Conservation (phyloP, 495 filamentous ascomycete species). For the Podospora conica region DNA sequence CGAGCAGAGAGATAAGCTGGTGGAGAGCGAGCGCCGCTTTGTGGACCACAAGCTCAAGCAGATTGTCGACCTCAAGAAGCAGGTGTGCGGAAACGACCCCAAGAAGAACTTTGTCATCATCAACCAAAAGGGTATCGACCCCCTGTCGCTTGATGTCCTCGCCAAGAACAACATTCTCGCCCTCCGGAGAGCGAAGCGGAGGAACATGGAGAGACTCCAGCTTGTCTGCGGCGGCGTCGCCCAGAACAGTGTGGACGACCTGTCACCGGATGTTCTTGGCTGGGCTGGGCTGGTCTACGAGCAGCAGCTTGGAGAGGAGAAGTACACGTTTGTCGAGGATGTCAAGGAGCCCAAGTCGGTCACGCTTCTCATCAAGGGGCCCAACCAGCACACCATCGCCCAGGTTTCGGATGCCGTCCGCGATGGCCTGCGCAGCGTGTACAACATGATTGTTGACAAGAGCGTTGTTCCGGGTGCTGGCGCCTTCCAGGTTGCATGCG, state of each 20-base stretch:
- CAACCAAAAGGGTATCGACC: constrained; percentile 99
- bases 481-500: constrained; percentile 93
- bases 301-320: constrained; percentile 96
- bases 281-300: constrained; percentile 98
- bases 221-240: constrained; percentile 85
- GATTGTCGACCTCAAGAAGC: constrained; percentile 97
- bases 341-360: constrained; percentile 98
- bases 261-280: constrained; percentile 81
- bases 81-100: constrained; percentile 88
- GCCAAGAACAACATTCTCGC: constrained; percentile 98
- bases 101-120: constrained; percentile 97
- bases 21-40: constrained; percentile 92
- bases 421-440: constrained; percentile 88
- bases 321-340: constrained; percentile 97
- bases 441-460: constrained; percentile 97
- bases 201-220: constrained; percentile 98
- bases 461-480: constrained; percentile 92
- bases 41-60: constrained; percentile 96
- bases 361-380: constrained; percentile 96
- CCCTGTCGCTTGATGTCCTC: constrained; percentile 86
- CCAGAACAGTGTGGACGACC: constrained; percentile 93
- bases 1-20: constrained; percentile 92
- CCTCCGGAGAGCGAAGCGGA: constrained; percentile 86
- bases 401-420: constrained; percentile 97
- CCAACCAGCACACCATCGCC: constrained; percentile 90